Base-by-base conservation (phyloP, 1,284 basidiomycete species). In the Boletellus deceptivus region DNA sequence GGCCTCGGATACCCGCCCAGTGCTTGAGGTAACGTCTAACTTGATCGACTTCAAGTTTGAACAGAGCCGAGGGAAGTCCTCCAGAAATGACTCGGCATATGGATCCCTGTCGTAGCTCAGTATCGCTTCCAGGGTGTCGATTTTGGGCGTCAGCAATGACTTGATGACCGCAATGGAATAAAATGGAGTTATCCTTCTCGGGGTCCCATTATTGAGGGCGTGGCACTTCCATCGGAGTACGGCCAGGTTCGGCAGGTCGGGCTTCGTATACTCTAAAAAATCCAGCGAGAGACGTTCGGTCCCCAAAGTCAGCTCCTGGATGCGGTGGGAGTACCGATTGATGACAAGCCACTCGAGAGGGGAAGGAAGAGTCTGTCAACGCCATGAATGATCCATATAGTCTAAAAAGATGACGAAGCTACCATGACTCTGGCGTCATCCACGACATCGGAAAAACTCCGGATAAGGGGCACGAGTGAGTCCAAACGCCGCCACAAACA, bases 391-490 rank as follows among this genome's bases (percentile, higher is more conserved):
- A 29, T 25, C 25, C 25, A 25, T 9, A 25, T 22, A 8, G 17
- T 7, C n/a, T 3, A 9, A 27, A n/a, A 13, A 39, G 10, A 14
- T 2, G 16, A 4, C 4, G 13, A n/a, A 8, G 3, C 2, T 43
- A 39, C 46, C 39, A 29, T 37, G 24, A 20, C 41, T n/a, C 8
- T 37, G 9, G 16, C n/a, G 34, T 25, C 43, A 13, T 55, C 11
- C 14, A 35, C 42, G 25, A 27, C 27, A 17, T 31, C 3, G 0
- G 42, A 1, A 42, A 39, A 45, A 22, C 38, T 40, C 3, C 31
- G 29, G 3, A 57, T 14, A 22, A 47, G 46, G 3, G 55, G 55
- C 1, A 36, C 17, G 17, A 56, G 31, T 11, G 44, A 56, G n/a
- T 45, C 45, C 13, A 55, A 11, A 22, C 24, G 25, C 3, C 35